Conservation (phyloP, 768 basidiomycete genomes). For the Serendipita sp. region DNA sequence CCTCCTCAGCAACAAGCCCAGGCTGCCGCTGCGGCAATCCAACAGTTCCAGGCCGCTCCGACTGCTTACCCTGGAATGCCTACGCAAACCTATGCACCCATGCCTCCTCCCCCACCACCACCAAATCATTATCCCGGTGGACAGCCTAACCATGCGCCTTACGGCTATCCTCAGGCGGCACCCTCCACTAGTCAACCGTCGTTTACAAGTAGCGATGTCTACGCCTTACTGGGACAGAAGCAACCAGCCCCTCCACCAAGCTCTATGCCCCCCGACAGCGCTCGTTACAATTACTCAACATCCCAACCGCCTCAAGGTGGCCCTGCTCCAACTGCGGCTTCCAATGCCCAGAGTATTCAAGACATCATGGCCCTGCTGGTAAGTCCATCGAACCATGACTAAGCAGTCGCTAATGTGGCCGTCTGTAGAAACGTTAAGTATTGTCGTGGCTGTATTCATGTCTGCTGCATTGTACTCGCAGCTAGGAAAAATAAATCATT, state of each 20-base stretch:
- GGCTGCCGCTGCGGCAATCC: not conserved
- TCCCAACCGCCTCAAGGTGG: not conserved
- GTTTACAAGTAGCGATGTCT: not conserved
- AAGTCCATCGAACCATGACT: not conserved
- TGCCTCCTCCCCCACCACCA: not conserved
- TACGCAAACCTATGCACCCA: too few species aligned
- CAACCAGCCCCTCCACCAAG: not conserved
- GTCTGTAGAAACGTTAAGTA: too few species aligned
- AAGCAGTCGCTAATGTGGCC: too few species aligned
- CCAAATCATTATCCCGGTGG: not conserved
- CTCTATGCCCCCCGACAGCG: not conserved
- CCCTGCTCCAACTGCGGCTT: not conserved
- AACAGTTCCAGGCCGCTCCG: not conserved
- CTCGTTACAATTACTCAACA: not conserved
- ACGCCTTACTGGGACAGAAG: too few species aligned
- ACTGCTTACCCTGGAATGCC: not conserved
- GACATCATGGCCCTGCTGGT: slow-evolving; percentile 5
- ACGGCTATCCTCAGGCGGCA: not conserved
- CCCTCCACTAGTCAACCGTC: not conserved
- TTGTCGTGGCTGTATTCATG: too few species aligned
- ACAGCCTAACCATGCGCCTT: not conserved
- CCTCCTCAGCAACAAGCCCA: not conserved
- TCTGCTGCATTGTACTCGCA: too few species aligned
- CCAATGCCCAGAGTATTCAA: not conserved
- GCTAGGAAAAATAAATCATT: not conserved